These are phyloP conservation scores for Cyberlindnera xylosilytica DNA, from an alignment of 805 yeast species.

Conservation along the genomic window DNA sequence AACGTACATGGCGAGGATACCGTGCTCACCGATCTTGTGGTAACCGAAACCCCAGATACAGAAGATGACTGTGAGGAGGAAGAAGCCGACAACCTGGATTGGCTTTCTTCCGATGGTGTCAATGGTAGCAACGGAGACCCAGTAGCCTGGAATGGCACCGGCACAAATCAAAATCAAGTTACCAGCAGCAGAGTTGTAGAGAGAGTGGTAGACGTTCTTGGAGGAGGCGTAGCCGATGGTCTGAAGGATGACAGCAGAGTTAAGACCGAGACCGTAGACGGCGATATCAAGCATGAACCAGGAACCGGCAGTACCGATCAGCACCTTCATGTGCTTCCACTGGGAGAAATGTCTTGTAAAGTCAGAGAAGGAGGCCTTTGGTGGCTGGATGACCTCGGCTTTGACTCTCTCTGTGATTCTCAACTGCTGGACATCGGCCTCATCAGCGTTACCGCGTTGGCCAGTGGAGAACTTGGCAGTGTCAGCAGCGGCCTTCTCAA, in stretches of 20 bases:
- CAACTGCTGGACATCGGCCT: constrained; percentile 41
- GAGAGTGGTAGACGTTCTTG: constrained; percentile 61
- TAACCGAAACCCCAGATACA: constrained; percentile 83
- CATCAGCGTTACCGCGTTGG: constrained; percentile 46
- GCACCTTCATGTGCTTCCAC: constrained; percentile 82
- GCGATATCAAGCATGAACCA: constrained; percentile 93
- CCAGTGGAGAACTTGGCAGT: constrained; percentile 49
- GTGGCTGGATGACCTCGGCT: constrained; percentile 55
- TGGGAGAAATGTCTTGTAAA: constrained; percentile 70
- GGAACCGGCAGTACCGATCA: constrained; percentile 85
- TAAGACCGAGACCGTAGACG: constrained; percentile 82
- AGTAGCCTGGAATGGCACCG: constrained; percentile 93
- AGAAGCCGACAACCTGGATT: constrained; percentile 74
- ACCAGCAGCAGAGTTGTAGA: constrained; percentile 85
- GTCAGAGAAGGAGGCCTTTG: constrained; percentile 79
- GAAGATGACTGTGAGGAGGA: constrained; percentile 66
- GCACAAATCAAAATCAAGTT: constrained; percentile 91
- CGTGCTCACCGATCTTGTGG: constrained; percentile 62
- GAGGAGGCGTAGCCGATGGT: constrained; percentile 83
- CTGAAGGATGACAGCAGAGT: constrained; percentile 73
- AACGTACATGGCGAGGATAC: constrained; percentile 73
- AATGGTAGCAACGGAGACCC: constrained; percentile 77
- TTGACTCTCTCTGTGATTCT: constrained; percentile 47
- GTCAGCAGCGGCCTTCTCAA: constrained; percentile 55
- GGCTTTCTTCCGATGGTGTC: constrained; percentile 85